Conservation (phyloP, 2,329 filamentous ascomycete genomes). For the Diaporthe eres region DNA sequence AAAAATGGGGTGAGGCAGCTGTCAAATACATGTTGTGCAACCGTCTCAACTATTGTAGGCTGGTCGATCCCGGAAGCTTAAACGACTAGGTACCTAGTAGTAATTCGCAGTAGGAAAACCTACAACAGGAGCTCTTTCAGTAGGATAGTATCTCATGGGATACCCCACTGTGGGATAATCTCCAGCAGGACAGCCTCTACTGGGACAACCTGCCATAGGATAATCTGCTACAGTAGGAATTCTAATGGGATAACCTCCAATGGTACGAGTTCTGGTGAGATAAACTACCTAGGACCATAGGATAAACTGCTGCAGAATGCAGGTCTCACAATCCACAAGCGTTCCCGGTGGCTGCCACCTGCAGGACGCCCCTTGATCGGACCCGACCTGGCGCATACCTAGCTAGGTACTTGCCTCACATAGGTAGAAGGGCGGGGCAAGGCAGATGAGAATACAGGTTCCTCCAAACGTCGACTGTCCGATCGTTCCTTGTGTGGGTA, state of each 20-base stretch:
- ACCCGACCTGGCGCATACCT: not conserved
- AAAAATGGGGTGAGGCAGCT: not conserved
- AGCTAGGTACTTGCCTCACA: not conserved
- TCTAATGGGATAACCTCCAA: too few species aligned
- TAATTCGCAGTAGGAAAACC: not conserved
- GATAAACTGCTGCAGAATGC: not conserved
- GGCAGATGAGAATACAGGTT: not conserved
- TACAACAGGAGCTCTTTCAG: not conserved
- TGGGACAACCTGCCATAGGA: too few species aligned
- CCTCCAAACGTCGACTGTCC: not conserved
- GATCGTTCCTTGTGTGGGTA: not conserved
- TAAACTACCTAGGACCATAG: too few species aligned
- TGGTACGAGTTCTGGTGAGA: too few species aligned
- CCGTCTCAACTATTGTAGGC: not conserved
- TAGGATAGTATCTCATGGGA: not conserved
- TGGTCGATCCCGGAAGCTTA: conserved; percentile 15
- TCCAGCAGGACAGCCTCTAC: not conserved
- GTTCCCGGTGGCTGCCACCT: not conserved
- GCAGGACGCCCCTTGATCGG: not conserved
- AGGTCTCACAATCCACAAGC: conserved; percentile 2
- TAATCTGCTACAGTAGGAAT: too few species aligned
- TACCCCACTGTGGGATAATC: not conserved
- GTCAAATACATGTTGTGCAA: not conserved
- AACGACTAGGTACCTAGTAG: too few species aligned
- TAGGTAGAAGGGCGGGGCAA: not conserved